Base-by-base conservation (phyloP, 495 filamentous ascomycete genomes). In the Neurospora tetraspora region DNA sequence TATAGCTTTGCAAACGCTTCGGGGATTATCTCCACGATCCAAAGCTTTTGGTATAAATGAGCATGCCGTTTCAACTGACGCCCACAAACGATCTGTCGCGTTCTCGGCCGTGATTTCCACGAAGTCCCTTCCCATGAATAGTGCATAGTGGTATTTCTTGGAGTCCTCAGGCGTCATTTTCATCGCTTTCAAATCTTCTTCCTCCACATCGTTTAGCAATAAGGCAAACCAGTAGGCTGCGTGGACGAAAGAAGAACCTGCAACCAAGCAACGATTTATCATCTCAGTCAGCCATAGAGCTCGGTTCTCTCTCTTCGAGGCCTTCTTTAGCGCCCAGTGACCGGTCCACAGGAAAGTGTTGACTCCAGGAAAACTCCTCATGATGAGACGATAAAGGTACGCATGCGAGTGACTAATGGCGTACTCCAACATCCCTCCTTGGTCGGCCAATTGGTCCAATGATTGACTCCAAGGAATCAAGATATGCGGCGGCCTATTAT, bases 401-500 rank as follows among this genome's bases (percentile, higher is more conserved):
- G n/a, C 45, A 27, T 53, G 45, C 20, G 20, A 53, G 45, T 53
- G 45, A 0, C 9, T 0, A 2, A 27, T 5, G 45, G 45, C 45
- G 2, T 53, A 53, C 0, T 53, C 10, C 4, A 53, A 12, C 45
- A 53, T 53, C 9, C 20, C 45, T 53, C 4, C 45, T 20, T 27
- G 0, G 1, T 53, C 45, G 11, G 0, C 1, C 20, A 12, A 2
- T 11, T 9, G 12, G 5, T 3, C 10, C 20, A 12, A 5, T 5
- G 45, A 53, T 12, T 11, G 10, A 14, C 0, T 23, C 45, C 45
- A 53, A 12, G 45, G 45, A 27, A 27, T 27, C 8, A 10, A 12
- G 1, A 53, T 5, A 27, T 53, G 45, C 1, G 45, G 20, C 2
- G 45, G 45, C 20, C 45, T 23, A 10, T 14, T 10, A 12, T 53